Percentiles rank a stretch among this genome's conserved stretches.
These are phyloP conservation scores for Populus tremula DNA, from an alignment of 345 rosid genomes.

Conservation along the genomic window DNA sequence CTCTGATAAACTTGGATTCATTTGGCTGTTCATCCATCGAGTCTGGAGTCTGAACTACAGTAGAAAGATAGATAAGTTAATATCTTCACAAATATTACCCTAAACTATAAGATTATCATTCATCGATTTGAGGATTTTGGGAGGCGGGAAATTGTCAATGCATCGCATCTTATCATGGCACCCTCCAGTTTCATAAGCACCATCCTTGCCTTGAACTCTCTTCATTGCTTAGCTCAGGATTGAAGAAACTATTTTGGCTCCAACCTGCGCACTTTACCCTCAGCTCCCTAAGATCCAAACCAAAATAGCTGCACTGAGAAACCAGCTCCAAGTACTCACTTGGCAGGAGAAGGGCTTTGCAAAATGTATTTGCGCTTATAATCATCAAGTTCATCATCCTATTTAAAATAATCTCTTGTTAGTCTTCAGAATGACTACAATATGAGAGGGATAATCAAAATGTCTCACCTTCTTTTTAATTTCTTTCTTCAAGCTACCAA, in stretches of 20 bases:
- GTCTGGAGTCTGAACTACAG: background rate
- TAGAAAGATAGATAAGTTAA: background rate
- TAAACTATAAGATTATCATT: background rate
- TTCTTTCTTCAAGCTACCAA: slow-evolving; percentile 16
- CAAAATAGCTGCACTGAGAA: background rate
- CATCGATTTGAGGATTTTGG: background rate
- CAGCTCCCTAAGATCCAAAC: background rate
- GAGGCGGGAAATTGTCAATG: background rate
- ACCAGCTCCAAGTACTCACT: background rate
- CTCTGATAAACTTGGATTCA: background rate
- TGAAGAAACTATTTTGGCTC: background rate
- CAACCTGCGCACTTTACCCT: background rate
- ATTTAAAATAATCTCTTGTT: background rate
- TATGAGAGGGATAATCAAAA: background rate
- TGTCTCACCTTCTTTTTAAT: slow-evolving; percentile 7
- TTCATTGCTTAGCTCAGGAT: background rate
- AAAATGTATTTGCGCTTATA: background rate
- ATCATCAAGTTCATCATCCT: slow-evolving; percentile 4
- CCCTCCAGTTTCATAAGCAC: background rate
- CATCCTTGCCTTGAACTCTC: background rate
- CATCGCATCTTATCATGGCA: background rate
- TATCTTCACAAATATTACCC: background rate
- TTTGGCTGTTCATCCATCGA: too few relatives aligned
- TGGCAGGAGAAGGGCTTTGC: background rate
- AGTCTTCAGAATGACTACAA: background rate